Evolutionary conservation across 139 green algal genomes (phyloP).

Genomic region (Micractinium conductrix): DNA sequence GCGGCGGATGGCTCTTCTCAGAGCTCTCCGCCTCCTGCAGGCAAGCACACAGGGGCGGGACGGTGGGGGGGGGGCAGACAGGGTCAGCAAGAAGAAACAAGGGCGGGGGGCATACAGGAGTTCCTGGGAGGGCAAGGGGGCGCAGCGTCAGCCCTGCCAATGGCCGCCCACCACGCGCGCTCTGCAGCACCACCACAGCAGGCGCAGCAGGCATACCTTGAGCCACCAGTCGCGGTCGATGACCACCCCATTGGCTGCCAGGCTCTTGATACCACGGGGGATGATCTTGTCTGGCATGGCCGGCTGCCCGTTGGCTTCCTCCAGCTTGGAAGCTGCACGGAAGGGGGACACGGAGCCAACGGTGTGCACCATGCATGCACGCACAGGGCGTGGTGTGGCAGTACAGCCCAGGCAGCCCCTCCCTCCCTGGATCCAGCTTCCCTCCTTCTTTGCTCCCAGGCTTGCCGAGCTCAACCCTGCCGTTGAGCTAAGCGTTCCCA

Average conservation of each 20-base stretch:
- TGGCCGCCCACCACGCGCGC: too few relatives aligned
- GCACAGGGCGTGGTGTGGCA: too few relatives aligned
- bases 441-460: too few relatives aligned
- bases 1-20: constrained; percentile 71
- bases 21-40: constrained; percentile 80
- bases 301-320: constrained; percentile 90
- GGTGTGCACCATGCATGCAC: too few relatives aligned
- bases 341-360: too few relatives aligned
- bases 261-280: constrained; percentile 67
- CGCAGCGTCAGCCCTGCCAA: too few relatives aligned
- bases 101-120: too few relatives aligned
- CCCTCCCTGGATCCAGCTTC: too few relatives aligned
- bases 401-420: too few relatives aligned
- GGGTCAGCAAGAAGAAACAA: neutral
- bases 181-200: neutral
- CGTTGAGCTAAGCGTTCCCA: neutral
- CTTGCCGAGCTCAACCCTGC: too few relatives aligned
- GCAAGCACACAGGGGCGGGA: neutral
- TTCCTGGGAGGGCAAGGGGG: too few relatives aligned
- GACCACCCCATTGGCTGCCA: constrained; percentile 85
- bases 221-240: constrained; percentile 95
- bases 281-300: constrained; percentile 85
- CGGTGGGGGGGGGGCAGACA: neutral
- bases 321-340: constrained; percentile 35
- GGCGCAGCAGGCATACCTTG: constrained; percentile 27